Percentiles rank a stretch among this genome's conserved stretches.
phyloP scores from a whole-genome alignment of 352 stramenopile species.

The Blastocystis sp. region DNA sequence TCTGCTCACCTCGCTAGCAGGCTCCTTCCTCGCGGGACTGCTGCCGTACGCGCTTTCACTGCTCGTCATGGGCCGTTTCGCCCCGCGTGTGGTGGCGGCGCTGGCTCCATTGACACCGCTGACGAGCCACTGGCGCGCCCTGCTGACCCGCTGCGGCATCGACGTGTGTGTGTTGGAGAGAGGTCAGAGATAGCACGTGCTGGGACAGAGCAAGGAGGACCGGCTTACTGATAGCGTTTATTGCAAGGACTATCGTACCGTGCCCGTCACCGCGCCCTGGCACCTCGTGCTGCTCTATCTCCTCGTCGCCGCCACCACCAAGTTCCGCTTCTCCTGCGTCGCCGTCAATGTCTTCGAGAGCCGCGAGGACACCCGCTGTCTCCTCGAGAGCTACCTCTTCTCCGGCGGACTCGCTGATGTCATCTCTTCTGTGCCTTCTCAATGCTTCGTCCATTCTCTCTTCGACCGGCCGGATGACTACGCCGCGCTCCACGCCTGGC shows the following conservation, averaged over 20 bases:
- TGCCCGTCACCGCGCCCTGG: not conserved
- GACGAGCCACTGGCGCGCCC: not conserved
- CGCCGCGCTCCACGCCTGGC: not conserved
- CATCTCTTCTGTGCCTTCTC: not conserved
- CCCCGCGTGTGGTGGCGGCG: not conserved
- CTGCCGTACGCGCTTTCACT: not conserved
- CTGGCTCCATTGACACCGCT: not conserved
- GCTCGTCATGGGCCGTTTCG: not conserved
- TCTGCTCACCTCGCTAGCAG: conserved; percentile 4
- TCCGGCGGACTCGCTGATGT: not conserved
- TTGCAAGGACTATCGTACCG: not conserved
- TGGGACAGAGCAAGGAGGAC: conserved; percentile 25
- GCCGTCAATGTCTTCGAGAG: conserved; percentile 19
- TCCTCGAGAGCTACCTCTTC: conserved; percentile 41
- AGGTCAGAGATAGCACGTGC: not conserved
- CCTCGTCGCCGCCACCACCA: not conserved
- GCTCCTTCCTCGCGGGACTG: not conserved
- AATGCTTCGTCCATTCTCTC: not conserved
- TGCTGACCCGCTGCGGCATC: not conserved
- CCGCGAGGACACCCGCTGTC: conserved; percentile 28
- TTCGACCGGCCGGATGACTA: conserved; percentile 21
- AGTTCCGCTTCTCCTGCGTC: conserved; percentile 30
- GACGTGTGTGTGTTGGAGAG: not conserved
- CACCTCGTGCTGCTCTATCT: not conserved
- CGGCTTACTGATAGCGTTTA: not conserved